Base-by-base conservation (phyloP, 2,329 filamentous ascomycete genomes). In the Cladosporium colombiae region DNA sequence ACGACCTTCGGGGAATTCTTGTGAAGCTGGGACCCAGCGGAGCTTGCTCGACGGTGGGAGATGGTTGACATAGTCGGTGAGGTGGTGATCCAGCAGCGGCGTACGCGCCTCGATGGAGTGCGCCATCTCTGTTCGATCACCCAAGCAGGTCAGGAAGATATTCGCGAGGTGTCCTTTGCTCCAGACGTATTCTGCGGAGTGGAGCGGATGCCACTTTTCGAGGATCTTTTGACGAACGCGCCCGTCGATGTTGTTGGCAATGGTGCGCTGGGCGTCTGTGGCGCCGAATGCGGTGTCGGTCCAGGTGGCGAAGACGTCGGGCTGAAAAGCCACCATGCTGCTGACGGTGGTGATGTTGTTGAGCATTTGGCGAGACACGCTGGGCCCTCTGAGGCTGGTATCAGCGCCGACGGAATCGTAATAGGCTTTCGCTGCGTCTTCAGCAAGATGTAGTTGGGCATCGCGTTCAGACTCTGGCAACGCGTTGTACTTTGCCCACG, bases 51-150 rank as follows among this genome's bases (percentile, higher is more conserved):
- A 74, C 0, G 78, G 78, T 0, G 79, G 78, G 6, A 80, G 69
- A 4, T 69, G 49, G 64, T 79, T 79, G 58, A 77, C 75, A 62
- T 78, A 81, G 55, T 79, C 75, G 1, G 79, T 76, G 2, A 81
- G 68, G 14, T 72, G 67, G 64, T 80, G 78, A 33, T 81, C 79
- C 6, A 81, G 74, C 65, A 80, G 80, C 0, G 78, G 78, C n/a
- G 77, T 77, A 4, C 79, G 74, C 0, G 75, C 78, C 68, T 81
- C 79, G 40, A 81, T 71, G 25, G 72, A 75, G 61, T 81, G 78
- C 0, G 78, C 79, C 80, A 81, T 81, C 65, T 82, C 82, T 14
- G 75, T 78, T 11, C 79, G 75, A 66, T 84, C 81, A 18, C 81
- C 81, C 5, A 82, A 73, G 55, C 76, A 78, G 5, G 76, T 77